Conservation (phyloP, 345 rosid species). For the Ceriops tagal region DNA sequence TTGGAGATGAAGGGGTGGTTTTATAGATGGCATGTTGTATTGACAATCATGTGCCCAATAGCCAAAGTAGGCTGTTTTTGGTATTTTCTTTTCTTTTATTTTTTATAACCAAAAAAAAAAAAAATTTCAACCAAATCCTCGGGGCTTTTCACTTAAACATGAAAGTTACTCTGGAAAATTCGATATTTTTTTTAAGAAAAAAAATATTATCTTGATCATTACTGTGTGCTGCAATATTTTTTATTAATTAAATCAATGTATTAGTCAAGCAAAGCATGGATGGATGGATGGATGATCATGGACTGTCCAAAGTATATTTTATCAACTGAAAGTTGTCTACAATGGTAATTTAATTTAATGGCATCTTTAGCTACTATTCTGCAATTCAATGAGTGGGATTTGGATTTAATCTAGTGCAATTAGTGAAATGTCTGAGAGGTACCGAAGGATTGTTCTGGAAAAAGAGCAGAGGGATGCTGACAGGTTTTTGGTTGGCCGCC, state of each 20-base stretch:
- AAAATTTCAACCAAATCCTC: neutral
- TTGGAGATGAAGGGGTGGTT: neutral
- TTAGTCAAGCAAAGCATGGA: too few relatives aligned
- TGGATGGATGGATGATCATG: too few relatives aligned
- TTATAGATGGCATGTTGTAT: neutral
- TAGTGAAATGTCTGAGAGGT: neutral
- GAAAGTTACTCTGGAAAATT: too few relatives aligned
- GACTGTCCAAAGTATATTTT: too few relatives aligned
- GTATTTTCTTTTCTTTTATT: neutral
- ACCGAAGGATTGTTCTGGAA: constrained; percentile 35
- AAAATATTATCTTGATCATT: neutral
- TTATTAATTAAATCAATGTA: neutral
- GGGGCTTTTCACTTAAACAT: too few relatives aligned
- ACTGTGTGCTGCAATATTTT: neutral
- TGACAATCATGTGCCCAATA: neutral
- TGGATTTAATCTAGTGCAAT: neutral
- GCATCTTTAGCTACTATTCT: too few relatives aligned
- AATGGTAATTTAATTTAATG: too few relatives aligned
- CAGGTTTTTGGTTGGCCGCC: constrained; percentile 17
- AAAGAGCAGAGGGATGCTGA: constrained; percentile 29
- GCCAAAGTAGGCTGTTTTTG: neutral
- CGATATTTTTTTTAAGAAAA: neutral
- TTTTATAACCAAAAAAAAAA: neutral
- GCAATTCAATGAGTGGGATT: too few relatives aligned
- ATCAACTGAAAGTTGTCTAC: too few relatives aligned